Base-by-base conservation (phyloP, 1,284 basidiomycete species). In the Phellopilus nigrolimitatus region DNA sequence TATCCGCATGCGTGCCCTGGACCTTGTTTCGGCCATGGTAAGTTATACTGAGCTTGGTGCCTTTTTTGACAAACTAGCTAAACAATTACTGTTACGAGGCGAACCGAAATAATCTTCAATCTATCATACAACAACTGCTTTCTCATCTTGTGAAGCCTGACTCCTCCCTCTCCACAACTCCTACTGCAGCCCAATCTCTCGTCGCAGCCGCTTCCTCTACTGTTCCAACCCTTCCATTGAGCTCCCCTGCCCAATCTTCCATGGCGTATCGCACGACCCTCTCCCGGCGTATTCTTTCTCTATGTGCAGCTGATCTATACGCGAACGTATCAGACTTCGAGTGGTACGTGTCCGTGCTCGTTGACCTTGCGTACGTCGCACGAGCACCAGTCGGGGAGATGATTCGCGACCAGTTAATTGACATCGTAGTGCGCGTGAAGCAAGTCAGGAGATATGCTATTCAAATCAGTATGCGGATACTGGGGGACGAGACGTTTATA, bases 341-440 rank as follows among this genome's bases (percentile, higher is more conserved):
- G 61, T 99, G 97, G 97, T 97, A 93, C 64, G 74, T 98, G 22
- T 95, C 94, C 6, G 91, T 95, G 2, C 80, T 97, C 21, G 78
- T 97, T 40, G 91, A 97, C 60, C 76, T 99, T 2, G 82, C 90
- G 0, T 91, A 93, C 63, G 78, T 97, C 39, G 87, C 88, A 39
- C 80, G 81, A 37, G 90, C 84, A 40, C 72, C 87, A 60, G 74
- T 95, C 28, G 92, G 91, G 0, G 59, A 69, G 0, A 78, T 84
- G 59, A 84, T 97, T 54, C 77, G 84, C 4, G 82, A 89, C 57
- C 88, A 93, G 60, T 71, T 99, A 2, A 81, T 95, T 17, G 95
- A 98, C 62, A 79, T 99, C 17, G 82, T 85, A 1, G 86, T 85
- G 19, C 78, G 95, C 8, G 94, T 97, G 4, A 76, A 76, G 49